Evolutionary conservation across 2,329 filamentous ascomycete species (phyloP), one percentile per base, ranked within the genome.

Genomic region (Neofusicoccum kwambonambiense): DNA sequence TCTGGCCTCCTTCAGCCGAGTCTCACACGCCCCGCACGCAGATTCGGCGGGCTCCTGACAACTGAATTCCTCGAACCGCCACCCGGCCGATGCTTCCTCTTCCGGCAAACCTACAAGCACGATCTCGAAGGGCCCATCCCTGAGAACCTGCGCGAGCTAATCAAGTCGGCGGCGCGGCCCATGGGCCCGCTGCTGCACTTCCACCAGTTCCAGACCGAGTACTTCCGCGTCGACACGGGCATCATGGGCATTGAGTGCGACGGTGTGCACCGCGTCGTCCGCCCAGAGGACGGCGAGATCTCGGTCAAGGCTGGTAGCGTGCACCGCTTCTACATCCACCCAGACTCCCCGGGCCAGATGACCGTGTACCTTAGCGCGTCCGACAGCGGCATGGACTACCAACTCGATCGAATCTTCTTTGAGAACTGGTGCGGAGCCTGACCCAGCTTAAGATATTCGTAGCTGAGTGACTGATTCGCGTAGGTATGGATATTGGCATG

Each of bases 401-500:
- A 73, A 62, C 68, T 77, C 1, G 75, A 78, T 51, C 68, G 67
- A 15, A 61, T 75, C 9, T 78, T 77, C 62, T 77, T 77, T 54
- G 69, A 76, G 68, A 78, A 78, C 65, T 78, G 19, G 19, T 22
- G 19, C 19, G 19, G 19, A 22, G 19, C 19, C 19, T 22, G 19
- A 22, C 19, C 19, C 19, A 22, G 19, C 19, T 22, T 22, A 22
- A 22, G 19, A 22, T 22, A 22, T 22, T 22, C 19, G 19, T 22
- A 22, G 3, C 19, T 2, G 19, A 22, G 19, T 22, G 19, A 22
- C 19, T 22, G 19, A 22, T 22, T 22, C 19, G 19, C 19, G 19
- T 22, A 22, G 75, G 76, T 78, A 78, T 66, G 74, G 73, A 8
- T 75, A 75, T 50, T 71, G 72, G 69, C 69, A 77, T 41, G 71